A percentile compares a stretch with the other conserved stretches of the same genome.
phyloP scores from a whole-genome alignment of 257 asterid species.

The Gynochthodes officinalis region DNA sequence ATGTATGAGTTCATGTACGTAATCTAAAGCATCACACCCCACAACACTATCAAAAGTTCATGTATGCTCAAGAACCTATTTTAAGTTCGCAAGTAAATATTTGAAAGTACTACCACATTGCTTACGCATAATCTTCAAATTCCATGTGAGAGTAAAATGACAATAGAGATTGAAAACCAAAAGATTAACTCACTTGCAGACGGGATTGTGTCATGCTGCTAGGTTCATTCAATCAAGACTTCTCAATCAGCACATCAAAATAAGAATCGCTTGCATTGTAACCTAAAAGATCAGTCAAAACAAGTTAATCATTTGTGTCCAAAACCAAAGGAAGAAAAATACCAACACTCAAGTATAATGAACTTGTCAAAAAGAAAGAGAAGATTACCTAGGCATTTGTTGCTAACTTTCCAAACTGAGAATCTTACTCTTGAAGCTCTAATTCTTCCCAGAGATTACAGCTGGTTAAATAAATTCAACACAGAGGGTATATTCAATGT shows the following conservation, averaged over 20 bases:
- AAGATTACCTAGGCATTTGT: constrained; percentile 66
- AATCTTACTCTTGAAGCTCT: constrained; percentile 64
- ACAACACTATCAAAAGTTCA: too few species aligned
- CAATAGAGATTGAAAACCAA: too few species aligned
- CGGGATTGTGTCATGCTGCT: too few species aligned
- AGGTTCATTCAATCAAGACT: constrained; percentile 34
- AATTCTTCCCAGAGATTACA: constrained; percentile 41
- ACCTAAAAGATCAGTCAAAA: constrained; percentile 34
- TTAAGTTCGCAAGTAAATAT: too few species aligned
- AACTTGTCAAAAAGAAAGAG: background rate
- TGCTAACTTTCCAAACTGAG: constrained; percentile 63
- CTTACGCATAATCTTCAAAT: too few species aligned
- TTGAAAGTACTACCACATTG: too few species aligned
- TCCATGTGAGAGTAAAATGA: too few species aligned
- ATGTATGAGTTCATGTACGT: too few species aligned
- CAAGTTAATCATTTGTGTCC: background rate
- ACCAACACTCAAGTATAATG: background rate
- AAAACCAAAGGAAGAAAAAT: background rate
- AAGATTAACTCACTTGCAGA: too few species aligned
- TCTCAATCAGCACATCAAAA: constrained; percentile 41
- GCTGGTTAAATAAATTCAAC: constrained; percentile 11
- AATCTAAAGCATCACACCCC: too few species aligned
- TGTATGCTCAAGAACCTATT: too few species aligned
- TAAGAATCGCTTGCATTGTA: constrained; percentile 76
- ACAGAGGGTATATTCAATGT: background rate